Evolutionary conservation across 2,329 filamentous ascomycete genomes (phyloP), one percentile per base, ranked within the genome.

Genomic region (Tolypocladium paradoxum): DNA sequence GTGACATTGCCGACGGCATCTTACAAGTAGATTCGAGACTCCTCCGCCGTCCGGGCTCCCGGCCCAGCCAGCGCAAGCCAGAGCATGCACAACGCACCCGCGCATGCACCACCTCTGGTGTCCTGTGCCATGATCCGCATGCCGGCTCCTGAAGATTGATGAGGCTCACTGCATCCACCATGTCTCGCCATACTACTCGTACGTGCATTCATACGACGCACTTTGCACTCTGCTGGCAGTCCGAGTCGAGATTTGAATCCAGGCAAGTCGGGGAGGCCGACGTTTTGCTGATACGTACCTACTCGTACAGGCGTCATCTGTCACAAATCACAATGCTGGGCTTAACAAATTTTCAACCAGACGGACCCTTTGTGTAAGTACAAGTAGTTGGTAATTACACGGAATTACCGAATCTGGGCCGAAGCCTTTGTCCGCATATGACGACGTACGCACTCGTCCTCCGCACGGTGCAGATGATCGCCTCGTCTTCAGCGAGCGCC

Each of bases 1-100:
- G 51, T 49, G 36, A 49, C 51, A 53, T 48, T 24, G 37, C 36
- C 34, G 31, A 53, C 51, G 29, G 36, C 29, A 53, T 49, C 46
- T 35, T 8, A 38, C 36, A 43, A 50, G 37, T 40, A 37, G 31
- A 31, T 31, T 31, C 27, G 27, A 31, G 43, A 29, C 43, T 47
- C 7, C 20, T 27, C 36, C 37, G 27, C n/a, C 27, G 27, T 45
- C 37, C 43, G 24, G 24, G 43, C 43, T 29, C 24, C 16, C 27
- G 27, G 43, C 18, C 27, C 43, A 20, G 40, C 40, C 38, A 27
- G 34, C 31, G 31, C 31, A 33, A 12, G 14, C 34, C 14, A 6
- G 16, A 29, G 24, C 40, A 45, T 29, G 40, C 40, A 45, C 24
- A n/a, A 18, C 22, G 38, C 22, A 43, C 38, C 22, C 20, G 40